phyloP scores from a whole-genome alignment of 2,329 filamentous ascomycete genomes.

The Trichothecium sympodiale region DNA sequence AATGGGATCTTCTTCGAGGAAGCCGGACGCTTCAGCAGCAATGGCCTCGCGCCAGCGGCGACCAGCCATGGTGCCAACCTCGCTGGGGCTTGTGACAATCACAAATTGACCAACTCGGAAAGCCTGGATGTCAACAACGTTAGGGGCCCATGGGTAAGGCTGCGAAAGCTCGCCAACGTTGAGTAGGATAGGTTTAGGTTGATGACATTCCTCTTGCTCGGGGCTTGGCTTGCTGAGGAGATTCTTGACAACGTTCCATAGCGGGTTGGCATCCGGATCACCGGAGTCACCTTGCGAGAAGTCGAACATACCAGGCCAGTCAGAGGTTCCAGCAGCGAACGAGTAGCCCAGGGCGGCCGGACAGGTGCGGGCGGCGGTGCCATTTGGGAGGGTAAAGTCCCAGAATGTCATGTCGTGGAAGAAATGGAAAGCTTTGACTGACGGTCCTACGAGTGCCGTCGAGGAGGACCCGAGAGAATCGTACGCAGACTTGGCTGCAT shows the following conservation, averaged over 20 bases:
- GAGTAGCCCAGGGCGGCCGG: conserved; percentile 83
- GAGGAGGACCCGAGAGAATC: conserved; percentile 33
- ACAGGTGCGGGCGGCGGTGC: conserved; percentile 61
- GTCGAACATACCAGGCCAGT: conserved; percentile 84
- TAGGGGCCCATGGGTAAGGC: conserved; percentile 83
- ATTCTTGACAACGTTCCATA: conserved; percentile 69
- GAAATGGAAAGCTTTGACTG: conserved; percentile 73
- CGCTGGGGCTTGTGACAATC: conserved; percentile 75
- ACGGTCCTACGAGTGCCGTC: conserved; percentile 46
- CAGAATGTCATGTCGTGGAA: conserved; percentile 75
- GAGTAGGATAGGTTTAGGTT: conserved; percentile 72
- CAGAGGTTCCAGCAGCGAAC: conserved; percentile 85
- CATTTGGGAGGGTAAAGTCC: conserved; percentile 63
- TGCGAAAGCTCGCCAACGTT: conserved; percentile 71
- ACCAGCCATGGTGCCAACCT: conserved; percentile 87
- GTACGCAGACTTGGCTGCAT: conserved; percentile 38
- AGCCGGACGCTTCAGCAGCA: conserved; percentile 33
- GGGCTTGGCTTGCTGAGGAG: conserved; percentile 59
- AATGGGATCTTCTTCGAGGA: conserved; percentile 45
- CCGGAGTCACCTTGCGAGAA: conserved; percentile 79
- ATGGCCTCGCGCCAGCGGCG: conserved; percentile 74
- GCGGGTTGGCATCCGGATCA: conserved; percentile 55
- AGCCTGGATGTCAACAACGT: conserved; percentile 80
- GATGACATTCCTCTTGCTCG: conserved; percentile 65
- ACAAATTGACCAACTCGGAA: conserved; percentile 76